Evolutionary conservation across 495 filamentous ascomycete genomes (phyloP).

Genomic region (Neurospora sublineolata): DNA sequence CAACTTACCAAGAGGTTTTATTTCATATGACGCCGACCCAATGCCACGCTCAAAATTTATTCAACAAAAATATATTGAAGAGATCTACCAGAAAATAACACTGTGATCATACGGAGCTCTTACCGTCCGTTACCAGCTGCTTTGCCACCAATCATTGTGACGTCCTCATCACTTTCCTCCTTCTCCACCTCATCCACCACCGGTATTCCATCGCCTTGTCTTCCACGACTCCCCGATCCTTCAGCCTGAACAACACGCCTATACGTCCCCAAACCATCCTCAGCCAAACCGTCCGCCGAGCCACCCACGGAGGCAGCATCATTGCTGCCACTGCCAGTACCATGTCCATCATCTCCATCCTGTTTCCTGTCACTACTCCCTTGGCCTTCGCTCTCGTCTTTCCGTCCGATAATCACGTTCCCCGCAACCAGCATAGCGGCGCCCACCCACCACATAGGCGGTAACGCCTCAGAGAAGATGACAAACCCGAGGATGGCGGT

Average conservation of each 20-base stretch:
- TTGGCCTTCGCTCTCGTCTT: constrained; percentile 44
- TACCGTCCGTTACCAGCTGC: neutral
- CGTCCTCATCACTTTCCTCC: neutral
- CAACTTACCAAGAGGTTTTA: neutral
- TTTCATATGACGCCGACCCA: neutral
- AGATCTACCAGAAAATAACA: neutral
- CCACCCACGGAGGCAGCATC: neutral
- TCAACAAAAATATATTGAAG: neutral
- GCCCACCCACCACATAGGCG: constrained; percentile 77
- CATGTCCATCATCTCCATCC: neutral
- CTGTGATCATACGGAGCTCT: neutral
- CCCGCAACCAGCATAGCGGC: constrained; percentile 76
- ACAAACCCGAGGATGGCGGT: constrained; percentile 67
- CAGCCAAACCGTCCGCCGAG: neutral
- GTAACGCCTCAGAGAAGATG: constrained; percentile 29
- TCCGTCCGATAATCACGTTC: constrained; percentile 79
- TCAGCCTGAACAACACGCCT: neutral
- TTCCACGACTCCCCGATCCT: neutral
- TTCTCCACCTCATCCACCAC: neutral
- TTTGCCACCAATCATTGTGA: neutral
- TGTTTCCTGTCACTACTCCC: neutral
- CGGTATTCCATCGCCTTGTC: neutral
- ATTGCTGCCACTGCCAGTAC: neutral
- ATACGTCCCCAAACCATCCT: neutral
- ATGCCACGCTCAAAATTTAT: neutral